phyloP scores from a whole-genome alignment of 225 moss, liverwort and hornwort species.

The Rhytidiadelphus loreus region DNA sequence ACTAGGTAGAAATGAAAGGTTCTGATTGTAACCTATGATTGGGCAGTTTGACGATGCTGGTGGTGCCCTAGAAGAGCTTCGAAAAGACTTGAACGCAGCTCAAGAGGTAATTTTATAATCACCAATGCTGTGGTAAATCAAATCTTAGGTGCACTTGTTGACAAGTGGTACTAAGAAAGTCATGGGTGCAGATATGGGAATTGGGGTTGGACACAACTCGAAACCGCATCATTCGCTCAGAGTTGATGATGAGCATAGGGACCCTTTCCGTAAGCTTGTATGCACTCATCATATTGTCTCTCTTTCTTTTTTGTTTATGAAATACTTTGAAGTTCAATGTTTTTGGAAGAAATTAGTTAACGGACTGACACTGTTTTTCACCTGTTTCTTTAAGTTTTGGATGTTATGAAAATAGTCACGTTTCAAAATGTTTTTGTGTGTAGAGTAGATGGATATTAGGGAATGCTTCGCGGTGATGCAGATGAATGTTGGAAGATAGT shows the following conservation, averaged over 20 bases:
- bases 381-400: not conserved
- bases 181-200: constrained; percentile 63
- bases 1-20: not conserved
- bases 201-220: constrained; percentile 86
- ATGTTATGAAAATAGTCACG: not conserved
- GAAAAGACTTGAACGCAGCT: constrained; percentile 88
- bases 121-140: not conserved
- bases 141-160: not conserved
- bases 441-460: not conserved
- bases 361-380: not conserved
- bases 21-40: not conserved
- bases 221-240: constrained; percentile 77
- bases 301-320: not conserved
- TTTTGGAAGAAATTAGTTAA: not conserved
- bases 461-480: not conserved
- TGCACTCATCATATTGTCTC: not conserved
- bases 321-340: not conserved
- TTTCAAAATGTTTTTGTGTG: not conserved
- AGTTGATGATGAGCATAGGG: constrained; percentile 61
- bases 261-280: constrained; percentile 58
- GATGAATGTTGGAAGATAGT: not conserved
- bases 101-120: constrained; percentile 42
- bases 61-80: constrained; percentile 85
- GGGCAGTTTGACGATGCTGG: constrained; percentile 86
- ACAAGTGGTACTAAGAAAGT: not conserved